Percentiles rank a stretch among this genome's conserved stretches.
These are phyloP conservation scores for Penicillium malachiteum DNA, from an alignment of 495 filamentous ascomycete species.

Conservation along the genomic window DNA sequence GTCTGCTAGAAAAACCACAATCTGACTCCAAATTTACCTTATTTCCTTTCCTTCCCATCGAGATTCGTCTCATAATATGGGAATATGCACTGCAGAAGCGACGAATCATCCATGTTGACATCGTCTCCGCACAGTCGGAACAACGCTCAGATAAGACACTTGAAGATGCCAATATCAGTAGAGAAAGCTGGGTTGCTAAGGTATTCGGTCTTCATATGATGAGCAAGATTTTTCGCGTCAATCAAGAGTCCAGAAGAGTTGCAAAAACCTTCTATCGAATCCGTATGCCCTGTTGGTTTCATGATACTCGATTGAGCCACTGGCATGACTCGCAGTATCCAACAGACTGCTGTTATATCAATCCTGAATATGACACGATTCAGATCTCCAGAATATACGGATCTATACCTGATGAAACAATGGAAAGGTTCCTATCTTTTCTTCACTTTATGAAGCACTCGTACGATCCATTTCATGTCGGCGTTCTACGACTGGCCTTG, in stretches of 20 bases:
- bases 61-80: conserved; percentile 2
- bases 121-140: background rate
- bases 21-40: background rate
- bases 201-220: background rate
- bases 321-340: no score
- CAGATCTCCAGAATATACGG: background rate
- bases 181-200: no score
- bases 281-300: background rate
- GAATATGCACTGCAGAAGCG: background rate
- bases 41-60: background rate
- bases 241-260: background rate
- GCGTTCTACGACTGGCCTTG: background rate
- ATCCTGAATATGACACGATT: background rate
- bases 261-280: background rate
- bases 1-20: background rate
- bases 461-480: background rate
- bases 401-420: background rate
- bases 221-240: background rate
- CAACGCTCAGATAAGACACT: no score
- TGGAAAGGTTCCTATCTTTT: background rate
- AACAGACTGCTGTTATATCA: background rate
- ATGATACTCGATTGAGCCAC: background rate
- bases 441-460: background rate
- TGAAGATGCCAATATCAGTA: no score
- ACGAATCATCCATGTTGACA: background rate